Evolutionary conservation across 2,329 filamentous ascomycete genomes (phyloP).

Genomic region (Cadophora sp.): DNA sequence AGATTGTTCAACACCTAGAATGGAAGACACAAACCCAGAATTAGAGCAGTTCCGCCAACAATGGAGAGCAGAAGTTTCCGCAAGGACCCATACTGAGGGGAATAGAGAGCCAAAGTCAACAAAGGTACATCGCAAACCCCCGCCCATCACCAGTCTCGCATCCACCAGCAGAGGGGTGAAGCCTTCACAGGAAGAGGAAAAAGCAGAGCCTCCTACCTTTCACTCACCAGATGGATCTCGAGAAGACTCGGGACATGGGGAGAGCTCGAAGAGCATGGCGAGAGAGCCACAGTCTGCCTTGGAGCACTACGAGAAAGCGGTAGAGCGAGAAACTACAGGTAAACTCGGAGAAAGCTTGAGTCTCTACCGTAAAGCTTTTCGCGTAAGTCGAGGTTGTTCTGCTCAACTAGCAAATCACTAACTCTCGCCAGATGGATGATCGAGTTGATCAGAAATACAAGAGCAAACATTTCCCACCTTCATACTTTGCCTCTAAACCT

Average conservation of each 20-base stretch:
- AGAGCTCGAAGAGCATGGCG: conserved; percentile 27
- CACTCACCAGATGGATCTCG: conserved; percentile 26
- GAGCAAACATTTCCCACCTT: conserved; percentile 85
- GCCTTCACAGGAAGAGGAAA: conserved; percentile 32
- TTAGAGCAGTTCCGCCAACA: conserved; percentile 85
- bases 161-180: conserved; percentile 25
- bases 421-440: conserved; percentile 71
- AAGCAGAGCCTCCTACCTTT: conserved; percentile 25
- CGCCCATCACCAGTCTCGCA: conserved; percentile 29
- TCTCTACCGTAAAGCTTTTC: conserved; percentile 89
- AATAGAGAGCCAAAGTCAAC: conserved; percentile 33
- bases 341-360: conserved; percentile 87
- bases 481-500: conserved; percentile 55
- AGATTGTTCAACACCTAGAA: conserved; percentile 30
- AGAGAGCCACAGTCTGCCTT: conserved; percentile 76
- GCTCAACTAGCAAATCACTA: conserved; percentile 7
- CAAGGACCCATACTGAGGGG: conserved; percentile 34
- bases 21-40: conserved; percentile 65
- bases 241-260: conserved; percentile 9
- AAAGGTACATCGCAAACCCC: conserved; percentile 33
- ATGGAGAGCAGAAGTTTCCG: conserved; percentile 76
- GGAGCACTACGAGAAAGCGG: conserved; percentile 91
- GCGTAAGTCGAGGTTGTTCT: conserved; percentile 56
- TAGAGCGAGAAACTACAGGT: conserved; percentile 85
- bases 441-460: conserved; percentile 86